phyloP scores from a whole-genome alignment of 345 rosid species.

The Cardamine chenopodiifolia region DNA sequence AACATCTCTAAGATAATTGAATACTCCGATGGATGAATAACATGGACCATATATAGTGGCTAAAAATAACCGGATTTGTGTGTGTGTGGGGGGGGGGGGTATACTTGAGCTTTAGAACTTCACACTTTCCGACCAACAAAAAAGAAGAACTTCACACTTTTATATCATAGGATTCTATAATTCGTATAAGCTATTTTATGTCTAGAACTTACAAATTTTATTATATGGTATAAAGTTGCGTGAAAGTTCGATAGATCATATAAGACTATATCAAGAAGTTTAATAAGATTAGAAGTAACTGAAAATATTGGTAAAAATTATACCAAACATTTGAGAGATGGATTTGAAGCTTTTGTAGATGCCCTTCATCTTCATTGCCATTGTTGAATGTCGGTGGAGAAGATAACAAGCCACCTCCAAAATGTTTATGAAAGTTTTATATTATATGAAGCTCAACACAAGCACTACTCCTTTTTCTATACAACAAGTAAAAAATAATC shows the following conservation, averaged over 20 bases:
- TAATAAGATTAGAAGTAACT: neutral
- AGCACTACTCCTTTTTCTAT: slow-evolving; percentile 14
- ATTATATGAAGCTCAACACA: slow-evolving; percentile 4
- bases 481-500: neutral
- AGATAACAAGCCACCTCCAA: slow-evolving; percentile 37
- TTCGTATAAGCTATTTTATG: neutral
- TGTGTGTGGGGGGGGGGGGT: neutral
- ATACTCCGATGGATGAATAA: neutral
- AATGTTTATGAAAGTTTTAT: neutral
- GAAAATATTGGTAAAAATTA: neutral
- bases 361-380: slow-evolving; percentile 88
- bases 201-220: neutral
- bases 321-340: slow-evolving; percentile 86
- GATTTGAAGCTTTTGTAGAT: slow-evolving; percentile 85
- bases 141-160: neutral
- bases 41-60: slow-evolving; percentile 11
- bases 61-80: neutral
- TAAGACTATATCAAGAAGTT: neutral
- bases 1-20: slow-evolving; percentile 14
- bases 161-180: neutral
- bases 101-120: neutral
- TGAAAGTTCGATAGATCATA: slow-evolving; percentile 3
- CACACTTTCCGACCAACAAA: neutral
- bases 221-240: neutral
- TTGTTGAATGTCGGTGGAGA: slow-evolving; percentile 37